Evolutionary conservation across 1,284 basidiomycete genomes (phyloP).

Genomic region (Mycena sp.): DNA sequence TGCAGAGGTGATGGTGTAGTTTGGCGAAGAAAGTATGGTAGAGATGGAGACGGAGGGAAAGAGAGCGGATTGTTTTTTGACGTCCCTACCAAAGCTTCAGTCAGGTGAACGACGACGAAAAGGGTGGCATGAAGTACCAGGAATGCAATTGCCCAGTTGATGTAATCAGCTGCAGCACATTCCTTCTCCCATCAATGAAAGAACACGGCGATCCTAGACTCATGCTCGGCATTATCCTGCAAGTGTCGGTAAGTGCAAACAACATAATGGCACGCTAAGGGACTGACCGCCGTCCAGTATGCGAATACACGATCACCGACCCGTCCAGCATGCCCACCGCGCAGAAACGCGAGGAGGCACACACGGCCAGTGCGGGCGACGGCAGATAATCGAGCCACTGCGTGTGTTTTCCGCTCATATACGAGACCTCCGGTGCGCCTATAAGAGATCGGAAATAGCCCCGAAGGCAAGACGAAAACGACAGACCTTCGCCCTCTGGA

Average conservation of each 20-base stretch:
- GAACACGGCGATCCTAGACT: slow-evolving; percentile 77
- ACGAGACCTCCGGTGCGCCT: slow-evolving; percentile 77
- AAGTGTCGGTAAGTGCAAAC: slow-evolving; percentile 14
- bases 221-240: slow-evolving; percentile 78
- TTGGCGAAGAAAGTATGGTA: slow-evolving; percentile 66
- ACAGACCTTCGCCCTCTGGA: slow-evolving; percentile 69
- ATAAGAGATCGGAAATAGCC: slow-evolving; percentile 20
- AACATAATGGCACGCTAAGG: slow-evolving; percentile 27
- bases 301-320: slow-evolving; percentile 80
- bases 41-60: slow-evolving; percentile 74
- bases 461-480: not conserved
- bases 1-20: slow-evolving; percentile 65
- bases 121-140: slow-evolving; percentile 61
- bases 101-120: not conserved
- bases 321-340: slow-evolving; percentile 85
- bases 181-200: slow-evolving; percentile 71
- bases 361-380: slow-evolving; percentile 71
- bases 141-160: slow-evolving; percentile 74
- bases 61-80: slow-evolving; percentile 68
- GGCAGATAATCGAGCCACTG: slow-evolving; percentile 92
- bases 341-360: slow-evolving; percentile 73
- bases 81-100: slow-evolving; percentile 62
- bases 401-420: slow-evolving; percentile 69
- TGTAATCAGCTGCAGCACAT: slow-evolving; percentile 78
- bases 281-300: slow-evolving; percentile 79